Evolutionary conservation across 768 basidiomycete species (phyloP).

Genomic region (Kwoniella sp.): DNA sequence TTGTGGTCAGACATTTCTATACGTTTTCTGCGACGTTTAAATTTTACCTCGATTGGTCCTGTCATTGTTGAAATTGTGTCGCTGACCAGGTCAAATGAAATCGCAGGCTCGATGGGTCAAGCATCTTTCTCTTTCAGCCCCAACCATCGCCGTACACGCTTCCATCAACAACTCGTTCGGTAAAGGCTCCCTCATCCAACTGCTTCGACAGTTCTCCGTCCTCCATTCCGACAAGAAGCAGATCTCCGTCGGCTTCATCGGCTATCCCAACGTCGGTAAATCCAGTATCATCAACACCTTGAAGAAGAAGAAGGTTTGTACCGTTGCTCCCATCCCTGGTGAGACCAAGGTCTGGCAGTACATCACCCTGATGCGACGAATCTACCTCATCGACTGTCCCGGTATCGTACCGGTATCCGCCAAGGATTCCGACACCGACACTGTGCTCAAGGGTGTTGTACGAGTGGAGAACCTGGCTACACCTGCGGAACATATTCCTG

Average conservation of each 20-base stretch:
- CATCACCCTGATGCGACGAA: slow-evolving; percentile 90
- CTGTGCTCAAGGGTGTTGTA: slow-evolving; percentile 93
- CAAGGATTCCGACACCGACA: slow-evolving; percentile 82
- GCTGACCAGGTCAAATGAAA: slow-evolving; percentile 8
- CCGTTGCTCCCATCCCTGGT: slow-evolving; percentile 92
- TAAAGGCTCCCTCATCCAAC: slow-evolving; percentile 95
- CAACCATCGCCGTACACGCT: slow-evolving; percentile 97
- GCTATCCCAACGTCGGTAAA: slow-evolving; percentile 98
- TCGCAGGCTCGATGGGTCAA: slow-evolving; percentile 88
- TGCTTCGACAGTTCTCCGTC: slow-evolving; percentile 92
- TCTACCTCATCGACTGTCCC: slow-evolving; percentile 99
- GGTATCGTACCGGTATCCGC: slow-evolving; percentile 95
- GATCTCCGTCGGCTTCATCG: slow-evolving; percentile 95
- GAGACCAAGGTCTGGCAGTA: slow-evolving; percentile 99
- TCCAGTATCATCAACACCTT: slow-evolving; percentile 97
- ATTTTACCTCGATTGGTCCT: neutral
- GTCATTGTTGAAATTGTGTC: neutral
- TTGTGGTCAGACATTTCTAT: slow-evolving; percentile 57
- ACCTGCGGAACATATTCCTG: slow-evolving; percentile 88
- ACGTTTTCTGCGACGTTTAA: slow-evolving; percentile 16
- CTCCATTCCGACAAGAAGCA: slow-evolving; percentile 99
- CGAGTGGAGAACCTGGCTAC: slow-evolving; percentile 91
- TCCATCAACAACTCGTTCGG: slow-evolving; percentile 99
- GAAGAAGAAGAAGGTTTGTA: slow-evolving; percentile 96
- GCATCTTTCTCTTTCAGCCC: slow-evolving; percentile 89